Base-by-base conservation (phyloP, 2,329 filamentous ascomycete genomes). In the Diplodia corticola region DNA sequence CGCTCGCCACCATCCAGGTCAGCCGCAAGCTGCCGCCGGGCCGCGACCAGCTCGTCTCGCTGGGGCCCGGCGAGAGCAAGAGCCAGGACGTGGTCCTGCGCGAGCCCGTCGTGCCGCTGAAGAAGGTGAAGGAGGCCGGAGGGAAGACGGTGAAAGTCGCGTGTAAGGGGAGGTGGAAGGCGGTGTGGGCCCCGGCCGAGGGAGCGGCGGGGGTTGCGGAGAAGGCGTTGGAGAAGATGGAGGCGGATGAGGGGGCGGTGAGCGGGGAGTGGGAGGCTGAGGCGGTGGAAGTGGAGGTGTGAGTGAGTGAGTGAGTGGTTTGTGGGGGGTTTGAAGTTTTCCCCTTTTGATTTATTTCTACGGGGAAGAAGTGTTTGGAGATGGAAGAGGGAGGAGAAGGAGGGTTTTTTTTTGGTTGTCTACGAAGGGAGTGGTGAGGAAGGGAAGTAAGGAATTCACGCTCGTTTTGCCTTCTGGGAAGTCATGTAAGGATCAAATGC, bases 1-100 rank as follows among this genome's bases (percentile, higher is more conserved):
- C 80, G 24, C 77, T 76, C 64, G 48, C 49, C 33, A 50, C 44
- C 13, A 65, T 59, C 40, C 49, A 65, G 10, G 69, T 80, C 26
- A 77, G 73, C 61, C 70, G 79, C 26, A 73, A 71, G 33, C 73
- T 79, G 69, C 79, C 79, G 4, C 78, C 79, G 1, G 68, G 73
- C 2, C 70, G 73, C 4, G 75, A 76, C 0, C 73, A 76, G 44
- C 67, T 81, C 10, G 68, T 77, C 1, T 75, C 78, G 4, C 67
- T 80, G 9, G 68, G 68, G 17, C 77, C 79, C 0, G 75, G 76
- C 10, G 72, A 72, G 2, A 70, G 75, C 28, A 70, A 75, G 12
- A 71, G 72, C n/a, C 69, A 72, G 12, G 75, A 79, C n/a, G 67
- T 80, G 2, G 70, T 75, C 3, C 74, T 80, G 46, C 69, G 74